These are phyloP conservation scores for Imleria badia DNA, from an alignment of 768 basidiomycete species.

Conservation along the genomic window DNA sequence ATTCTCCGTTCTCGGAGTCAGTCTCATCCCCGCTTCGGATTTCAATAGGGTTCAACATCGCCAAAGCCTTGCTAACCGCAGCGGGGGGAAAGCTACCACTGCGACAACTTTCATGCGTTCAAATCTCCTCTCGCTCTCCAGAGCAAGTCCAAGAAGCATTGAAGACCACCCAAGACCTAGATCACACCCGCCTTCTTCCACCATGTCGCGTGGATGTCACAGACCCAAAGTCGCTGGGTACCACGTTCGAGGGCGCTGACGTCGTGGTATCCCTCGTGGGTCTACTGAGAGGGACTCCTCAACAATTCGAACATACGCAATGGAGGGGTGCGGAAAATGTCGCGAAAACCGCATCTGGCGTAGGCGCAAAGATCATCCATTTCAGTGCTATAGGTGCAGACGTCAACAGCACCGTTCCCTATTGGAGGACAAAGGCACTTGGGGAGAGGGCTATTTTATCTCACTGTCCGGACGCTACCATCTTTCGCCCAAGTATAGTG, in stretches of 20 bases:
- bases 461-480: slow-evolving; percentile 49
- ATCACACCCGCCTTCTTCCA: slow-evolving; percentile 38
- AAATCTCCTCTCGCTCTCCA: slow-evolving; percentile 63
- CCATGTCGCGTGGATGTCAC: slow-evolving; percentile 56
- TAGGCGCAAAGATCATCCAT: slow-evolving; percentile 60
- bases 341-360: slow-evolving; percentile 48
- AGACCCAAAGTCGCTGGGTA: slow-evolving; percentile 38
- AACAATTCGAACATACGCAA: slow-evolving; percentile 61
- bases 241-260: slow-evolving; percentile 54
- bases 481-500: slow-evolving; percentile 70
- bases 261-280: slow-evolving; percentile 71
- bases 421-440: slow-evolving; percentile 59
- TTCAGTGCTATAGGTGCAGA: slow-evolving; percentile 80
- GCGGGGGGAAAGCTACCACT: slow-evolving; percentile 21
- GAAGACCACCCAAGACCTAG: slow-evolving; percentile 28
- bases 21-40: slow-evolving; percentile 2
- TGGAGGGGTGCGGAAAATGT: slow-evolving; percentile 68
- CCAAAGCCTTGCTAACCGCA: slow-evolving; percentile 45
- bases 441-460: slow-evolving; percentile 57
- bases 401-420: slow-evolving; percentile 53
- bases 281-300: slow-evolving; percentile 54
- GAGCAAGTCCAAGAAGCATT: slow-evolving; percentile 38
- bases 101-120: slow-evolving; percentile 35
- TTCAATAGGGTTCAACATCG: slow-evolving; percentile 58
- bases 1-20: not conserved